phyloP scores from a whole-genome alignment of 2,329 filamentous ascomycete species.

The Curvularia hawaiiensis region DNA sequence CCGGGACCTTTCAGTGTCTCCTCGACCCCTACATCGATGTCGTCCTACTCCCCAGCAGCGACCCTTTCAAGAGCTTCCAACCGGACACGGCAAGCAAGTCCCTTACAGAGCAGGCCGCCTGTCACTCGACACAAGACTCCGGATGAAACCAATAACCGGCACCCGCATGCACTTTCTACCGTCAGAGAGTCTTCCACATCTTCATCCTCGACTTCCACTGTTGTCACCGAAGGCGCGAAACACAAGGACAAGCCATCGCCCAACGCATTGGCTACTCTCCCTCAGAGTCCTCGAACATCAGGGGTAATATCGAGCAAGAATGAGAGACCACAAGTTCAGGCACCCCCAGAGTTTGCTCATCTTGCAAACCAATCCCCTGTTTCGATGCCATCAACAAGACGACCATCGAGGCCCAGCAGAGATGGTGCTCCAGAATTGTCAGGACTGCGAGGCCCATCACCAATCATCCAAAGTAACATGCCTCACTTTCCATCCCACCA shows the following conservation, averaged over 20 bases:
- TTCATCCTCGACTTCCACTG: constrained; percentile 73
- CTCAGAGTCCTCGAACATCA: constrained; percentile 58
- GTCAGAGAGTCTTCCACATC: constrained; percentile 74
- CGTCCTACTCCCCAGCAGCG: constrained; percentile 72
- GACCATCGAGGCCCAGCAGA: constrained; percentile 53
- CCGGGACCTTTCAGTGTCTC: constrained; percentile 75
- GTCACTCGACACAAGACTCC: constrained; percentile 63
- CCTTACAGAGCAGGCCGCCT: constrained; percentile 62
- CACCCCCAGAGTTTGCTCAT: constrained; percentile 54
- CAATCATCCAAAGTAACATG: constrained; percentile 63
- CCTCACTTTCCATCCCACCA: constrained; percentile 55
- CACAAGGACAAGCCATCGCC: constrained; percentile 48
- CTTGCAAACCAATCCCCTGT: constrained; percentile 65
- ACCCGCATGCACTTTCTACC: constrained; percentile 65
- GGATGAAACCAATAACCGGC: constrained; percentile 54
- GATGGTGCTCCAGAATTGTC: constrained; percentile 53
- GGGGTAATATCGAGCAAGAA: constrained; percentile 6
- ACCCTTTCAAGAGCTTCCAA: constrained; percentile 53
- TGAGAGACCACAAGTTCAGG: constrained; percentile 30
- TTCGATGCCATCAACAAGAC: constrained; percentile 52
- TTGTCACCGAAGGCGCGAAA: constrained; percentile 59
- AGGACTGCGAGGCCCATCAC: constrained; percentile 54
- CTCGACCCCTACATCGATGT: constrained; percentile 78
- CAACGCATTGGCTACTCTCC: constrained; percentile 39
- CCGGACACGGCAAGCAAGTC: constrained; percentile 62